Evolutionary conservation across 352 stramenopile genomes (phyloP), one percentile per base, ranked within the genome.

Genomic region (Blastocystis hominis): DNA sequence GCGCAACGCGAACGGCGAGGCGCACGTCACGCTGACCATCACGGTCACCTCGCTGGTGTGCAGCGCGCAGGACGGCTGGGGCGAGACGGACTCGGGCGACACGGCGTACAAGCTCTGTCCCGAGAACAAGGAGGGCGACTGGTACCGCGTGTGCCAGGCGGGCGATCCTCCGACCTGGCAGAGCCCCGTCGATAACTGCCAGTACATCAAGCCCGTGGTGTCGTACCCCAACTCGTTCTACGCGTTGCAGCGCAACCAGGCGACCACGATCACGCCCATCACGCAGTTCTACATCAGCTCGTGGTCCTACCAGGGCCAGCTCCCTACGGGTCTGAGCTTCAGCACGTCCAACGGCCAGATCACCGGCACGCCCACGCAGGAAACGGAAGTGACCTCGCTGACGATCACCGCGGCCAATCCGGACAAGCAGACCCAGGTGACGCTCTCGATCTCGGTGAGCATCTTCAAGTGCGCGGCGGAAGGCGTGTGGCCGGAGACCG

Each of bases 261-360:
- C 56, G 66, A 36, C 46, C 3, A 87, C 13, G 4, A 61, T 87
- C 34, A 36, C 30, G n/a, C 77, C 77, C 13, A 63, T n/a, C 6
- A 87, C 77, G 36, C 77, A 87, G 66, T 62, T 62, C 62, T 87
- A 68, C 36, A 78, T 87, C 40, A 76, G n/a, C n/a, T 30, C 53
- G 1, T 87, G 77, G 77, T 50, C 62, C 10, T 4, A 77, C 20
- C 1, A 55, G 2, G 62, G 62, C 36, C 24, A 15, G 53, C 63
- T 87, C 5, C 77, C 77, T 20, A 42, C 10, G 34, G 77, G 77
- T 7, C 47, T 87, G 34, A 76, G 53, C n/a, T 78, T 87, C 66
- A 53, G 20, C 42, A 30, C 17, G 13, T n/a, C 13, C n/a, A 87
- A 75, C 55, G 77, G 77, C 24, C 46, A n/a, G n/a, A 87, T 87